Evolutionary conservation across 2,329 filamentous ascomycete species (phyloP).

Genomic region (Aspergillaceae sp.): DNA sequence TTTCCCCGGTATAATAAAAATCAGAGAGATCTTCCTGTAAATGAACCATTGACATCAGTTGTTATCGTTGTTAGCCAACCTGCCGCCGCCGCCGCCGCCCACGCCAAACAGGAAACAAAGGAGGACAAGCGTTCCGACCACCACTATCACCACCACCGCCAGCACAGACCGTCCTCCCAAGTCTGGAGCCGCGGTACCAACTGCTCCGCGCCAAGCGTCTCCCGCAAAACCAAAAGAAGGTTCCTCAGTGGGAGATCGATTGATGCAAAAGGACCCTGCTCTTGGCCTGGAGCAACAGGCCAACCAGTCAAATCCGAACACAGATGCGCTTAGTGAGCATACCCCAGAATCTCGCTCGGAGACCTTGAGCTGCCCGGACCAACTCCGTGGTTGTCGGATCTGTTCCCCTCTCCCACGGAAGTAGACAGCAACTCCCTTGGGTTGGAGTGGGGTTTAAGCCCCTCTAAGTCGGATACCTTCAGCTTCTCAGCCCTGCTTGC

Average conservation of each 20-base stretch:
- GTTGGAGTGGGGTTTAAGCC: slow-evolving; percentile 3
- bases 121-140: neutral
- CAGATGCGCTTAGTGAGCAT: slow-evolving; percentile 8
- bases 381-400: slow-evolving; percentile 12
- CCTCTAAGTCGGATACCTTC: slow-evolving; percentile 9
- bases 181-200: too few relatives aligned
- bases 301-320: slow-evolving; percentile 1
- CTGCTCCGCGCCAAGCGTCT: slow-evolving; percentile 1
- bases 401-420: slow-evolving; percentile 4
- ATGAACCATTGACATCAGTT: neutral
- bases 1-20: neutral
- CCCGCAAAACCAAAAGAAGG: neutral
- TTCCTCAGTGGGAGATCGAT: neutral
- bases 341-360: slow-evolving; percentile 2
- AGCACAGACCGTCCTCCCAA: too few relatives aligned
- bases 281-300: slow-evolving; percentile 7
- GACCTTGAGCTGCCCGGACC: slow-evolving; percentile 7
- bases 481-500: slow-evolving; percentile 28
- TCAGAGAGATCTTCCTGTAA: neutral
- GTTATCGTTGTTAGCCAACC: neutral
- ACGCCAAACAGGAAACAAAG: neutral
- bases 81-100: neutral
- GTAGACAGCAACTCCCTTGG: slow-evolving; percentile 4
- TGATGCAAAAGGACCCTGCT: slow-evolving; percentile 4
- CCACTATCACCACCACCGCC: too few relatives aligned